phyloP scores from a whole-genome alignment of 805 yeast genomes.

The Ogataea corticis region DNA sequence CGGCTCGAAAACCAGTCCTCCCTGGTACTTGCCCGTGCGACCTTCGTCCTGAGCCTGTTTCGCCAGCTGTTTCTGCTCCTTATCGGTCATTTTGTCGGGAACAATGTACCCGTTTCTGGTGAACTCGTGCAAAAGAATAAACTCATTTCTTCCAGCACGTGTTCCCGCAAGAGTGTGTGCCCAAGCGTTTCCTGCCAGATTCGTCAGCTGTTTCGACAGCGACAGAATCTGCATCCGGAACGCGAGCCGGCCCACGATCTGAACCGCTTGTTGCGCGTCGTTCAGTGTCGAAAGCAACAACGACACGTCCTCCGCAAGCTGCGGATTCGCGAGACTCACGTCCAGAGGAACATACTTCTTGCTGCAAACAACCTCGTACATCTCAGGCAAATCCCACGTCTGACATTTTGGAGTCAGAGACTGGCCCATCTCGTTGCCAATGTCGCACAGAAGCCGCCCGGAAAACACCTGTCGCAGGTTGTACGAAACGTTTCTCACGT shows the following conservation, averaged over 20 bases:
- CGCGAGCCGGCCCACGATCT: constrained; percentile 74
- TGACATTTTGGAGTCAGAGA: constrained; percentile 90
- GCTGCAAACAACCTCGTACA: constrained; percentile 79
- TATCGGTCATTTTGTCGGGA: constrained; percentile 60
- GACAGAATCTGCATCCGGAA: constrained; percentile 83
- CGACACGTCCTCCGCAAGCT: constrained; percentile 64
- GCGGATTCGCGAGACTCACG: constrained; percentile 67
- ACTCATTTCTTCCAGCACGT: constrained; percentile 94
- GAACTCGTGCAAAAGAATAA: constrained; percentile 88
- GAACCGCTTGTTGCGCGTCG: constrained; percentile 67
- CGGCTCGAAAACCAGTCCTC: constrained; percentile 90
- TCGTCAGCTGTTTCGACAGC: constrained; percentile 86
- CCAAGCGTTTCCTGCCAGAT: constrained; percentile 97
- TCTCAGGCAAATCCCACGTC: constrained; percentile 90
- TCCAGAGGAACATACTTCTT: constrained; percentile 64
- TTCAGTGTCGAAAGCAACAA: constrained; percentile 67
- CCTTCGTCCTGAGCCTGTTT: constrained; percentile 45
- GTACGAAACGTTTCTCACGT: constrained; percentile 40
- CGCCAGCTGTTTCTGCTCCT: constrained; percentile 37
- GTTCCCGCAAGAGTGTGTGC: constrained; percentile 92
- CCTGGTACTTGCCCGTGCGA: constrained; percentile 31
- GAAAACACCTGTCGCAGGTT: constrained; percentile 72
- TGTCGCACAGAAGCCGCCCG: constrained; percentile 89
- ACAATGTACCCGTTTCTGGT: constrained; percentile 74
- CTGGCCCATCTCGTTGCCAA: constrained; percentile 93